phyloP scores from a whole-genome alignment of 208 protist species.

The Wallacemonas collosoma region DNA sequence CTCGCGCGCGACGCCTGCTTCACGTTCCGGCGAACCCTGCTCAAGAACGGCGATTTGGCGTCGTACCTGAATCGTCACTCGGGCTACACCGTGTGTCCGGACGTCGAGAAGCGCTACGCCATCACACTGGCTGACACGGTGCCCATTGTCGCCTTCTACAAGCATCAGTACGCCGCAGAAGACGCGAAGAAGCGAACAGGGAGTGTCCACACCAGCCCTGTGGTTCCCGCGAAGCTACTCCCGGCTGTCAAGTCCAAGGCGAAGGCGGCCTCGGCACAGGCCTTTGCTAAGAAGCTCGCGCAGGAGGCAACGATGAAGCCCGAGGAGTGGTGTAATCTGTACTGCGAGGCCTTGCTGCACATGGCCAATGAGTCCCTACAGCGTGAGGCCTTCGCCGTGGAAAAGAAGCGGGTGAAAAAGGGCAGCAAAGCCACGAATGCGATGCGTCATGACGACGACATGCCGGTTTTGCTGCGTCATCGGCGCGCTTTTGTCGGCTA shows the following conservation, averaged over 20 bases:
- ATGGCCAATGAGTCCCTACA: conserved; percentile 82
- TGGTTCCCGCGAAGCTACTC: conserved; percentile 75
- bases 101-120: conserved; percentile 62
- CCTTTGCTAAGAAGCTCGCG: conserved; percentile 66
- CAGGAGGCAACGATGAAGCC: conserved; percentile 84
- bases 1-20: conserved; percentile 83
- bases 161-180: conserved; percentile 53
- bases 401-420: conserved; percentile 35
- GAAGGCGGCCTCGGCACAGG: conserved; percentile 47
- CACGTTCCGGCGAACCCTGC: conserved; percentile 58
- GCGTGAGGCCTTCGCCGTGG: conserved; percentile 49
- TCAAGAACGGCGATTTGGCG: conserved; percentile 44
- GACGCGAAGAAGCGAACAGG: conserved; percentile 15
- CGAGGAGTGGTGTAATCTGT: conserved; percentile 90
- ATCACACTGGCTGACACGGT: conserved; percentile 86
- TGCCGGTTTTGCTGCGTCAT: conserved; percentile 81
- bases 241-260: conserved; percentile 36
- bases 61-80: conserved; percentile 64
- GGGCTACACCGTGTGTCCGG: conserved; percentile 23
- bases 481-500: conserved; percentile 83
- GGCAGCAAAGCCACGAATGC: conserved; percentile 24
- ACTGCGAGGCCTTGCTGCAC: conserved; percentile 80
- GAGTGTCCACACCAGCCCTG: conserved; percentile 5
- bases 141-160: conserved; percentile 72
- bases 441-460: conserved; percentile 44